Evolutionary conservation across 306 rosid species (phyloP), one percentile per base, ranked within the genome.

Genomic region (Mucuna pruriens): DNA sequence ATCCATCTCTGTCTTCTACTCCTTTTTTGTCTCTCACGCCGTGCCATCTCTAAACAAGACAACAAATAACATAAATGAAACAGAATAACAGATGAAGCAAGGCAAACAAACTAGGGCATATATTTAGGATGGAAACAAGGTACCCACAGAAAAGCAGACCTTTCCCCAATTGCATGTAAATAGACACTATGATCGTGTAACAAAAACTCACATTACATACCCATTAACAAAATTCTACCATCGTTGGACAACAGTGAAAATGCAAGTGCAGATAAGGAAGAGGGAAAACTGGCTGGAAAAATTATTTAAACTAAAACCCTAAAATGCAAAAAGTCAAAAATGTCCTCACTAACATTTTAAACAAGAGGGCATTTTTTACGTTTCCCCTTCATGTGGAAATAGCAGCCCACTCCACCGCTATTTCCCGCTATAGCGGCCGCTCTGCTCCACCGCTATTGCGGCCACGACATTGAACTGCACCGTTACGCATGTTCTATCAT

Each of bases 1-100:
- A 95, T 77, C 99, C 99, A 95, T 80, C 87, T 93, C 57, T 89
- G 99, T 89, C 88, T 89, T 80, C 85, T 88, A 46, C 83, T 87
- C 86, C 79, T 90, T 63, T 85, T 86, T 76, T 89, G 91, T 82
- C 99, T 90, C 83, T 87, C 94, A 2, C 92, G 94, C 66, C 99
- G 84, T 4, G 95, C 91, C 87, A 82, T 79, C 86, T 95, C 99
- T 95, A 17, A 36, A 84, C 85, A 67, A 49, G 26, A 36, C 75
- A 85, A 40, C 3, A 63, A 68, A 71, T 42, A 34, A 64, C 23
- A 74, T 63, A 34, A 68, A 73, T 75, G 70, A 71, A 67, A 68
- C 20, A 6, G 58, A 85, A 20, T 60, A 29, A 63, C 26, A 7
- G 31, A 54, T 60, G 44, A 45, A 7, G 52, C 29, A 51, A 46